Conservation (phyloP, 352 stramenopile genomes). For the Hyaloperonospora arabidopsidis region DNA sequence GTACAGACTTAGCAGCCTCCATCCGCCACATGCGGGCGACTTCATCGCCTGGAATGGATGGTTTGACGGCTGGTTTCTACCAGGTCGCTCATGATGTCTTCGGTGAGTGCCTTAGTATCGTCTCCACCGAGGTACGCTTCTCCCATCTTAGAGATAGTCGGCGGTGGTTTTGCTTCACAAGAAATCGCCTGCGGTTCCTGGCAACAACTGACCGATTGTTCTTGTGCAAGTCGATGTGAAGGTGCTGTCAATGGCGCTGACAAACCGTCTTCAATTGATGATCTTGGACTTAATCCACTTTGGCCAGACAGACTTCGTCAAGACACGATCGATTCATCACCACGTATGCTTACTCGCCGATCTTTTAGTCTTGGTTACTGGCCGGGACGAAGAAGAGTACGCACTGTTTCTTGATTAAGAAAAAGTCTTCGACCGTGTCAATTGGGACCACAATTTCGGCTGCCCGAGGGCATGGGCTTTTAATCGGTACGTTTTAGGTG, state of each 20-base stretch:
- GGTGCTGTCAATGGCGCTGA: neutral
- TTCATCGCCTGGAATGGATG: neutral
- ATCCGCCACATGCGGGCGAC: neutral
- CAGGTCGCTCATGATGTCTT: neutral
- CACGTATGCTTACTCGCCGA: neutral
- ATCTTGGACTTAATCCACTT: neutral
- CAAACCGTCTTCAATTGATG: neutral
- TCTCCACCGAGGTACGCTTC: neutral
- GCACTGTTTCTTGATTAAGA: slow-evolving; percentile 6
- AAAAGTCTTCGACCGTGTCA: slow-evolving; percentile 4
- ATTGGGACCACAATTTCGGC: slow-evolving; percentile 3
- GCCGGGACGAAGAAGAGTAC: neutral
- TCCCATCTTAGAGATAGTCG: slow-evolving; percentile 4
- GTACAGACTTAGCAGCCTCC: neutral
- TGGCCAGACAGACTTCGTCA: slow-evolving; percentile 3
- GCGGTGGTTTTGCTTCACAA: slow-evolving; percentile 8
- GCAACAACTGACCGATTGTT: slow-evolving; percentile 4
- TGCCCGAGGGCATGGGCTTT: neutral
- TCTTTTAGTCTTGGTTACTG: neutral
- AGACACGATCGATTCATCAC: neutral
- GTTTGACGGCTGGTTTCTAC: neutral
- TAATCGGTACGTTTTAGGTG: neutral
- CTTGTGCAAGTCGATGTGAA: slow-evolving; percentile 8
- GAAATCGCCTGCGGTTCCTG: slow-evolving; percentile 1
- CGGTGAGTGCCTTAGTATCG: neutral